phyloP scores from a whole-genome alignment of 2,329 filamentous ascomycete genomes.

The Ophiostoma quercus region DNA sequence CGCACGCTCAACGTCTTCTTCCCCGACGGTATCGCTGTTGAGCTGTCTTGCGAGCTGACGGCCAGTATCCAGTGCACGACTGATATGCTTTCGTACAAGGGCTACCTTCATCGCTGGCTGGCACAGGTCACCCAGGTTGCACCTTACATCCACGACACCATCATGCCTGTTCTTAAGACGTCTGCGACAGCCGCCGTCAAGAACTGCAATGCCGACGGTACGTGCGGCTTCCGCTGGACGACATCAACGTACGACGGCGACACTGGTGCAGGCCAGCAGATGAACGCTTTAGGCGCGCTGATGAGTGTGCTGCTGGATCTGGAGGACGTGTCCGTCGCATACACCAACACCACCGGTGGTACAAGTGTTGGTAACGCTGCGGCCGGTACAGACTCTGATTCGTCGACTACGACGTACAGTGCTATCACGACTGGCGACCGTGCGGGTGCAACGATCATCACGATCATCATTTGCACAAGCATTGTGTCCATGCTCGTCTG shows the following conservation, averaged over 20 bases:
- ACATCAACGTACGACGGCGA: slow-evolving; percentile 39
- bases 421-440: slow-evolving; percentile 35
- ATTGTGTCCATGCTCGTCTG: slow-evolving; percentile 37
- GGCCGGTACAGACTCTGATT: slow-evolving; percentile 29
- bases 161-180: slow-evolving; percentile 53
- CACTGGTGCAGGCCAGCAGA: slow-evolving; percentile 48
- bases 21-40: slow-evolving; percentile 55
- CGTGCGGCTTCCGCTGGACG: slow-evolving; percentile 63
- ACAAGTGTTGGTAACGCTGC: slow-evolving; percentile 35
- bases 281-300: slow-evolving; percentile 48
- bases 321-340: slow-evolving; percentile 28
- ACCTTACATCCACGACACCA: slow-evolving; percentile 50
- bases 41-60: slow-evolving; percentile 59
- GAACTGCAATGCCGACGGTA: slow-evolving; percentile 54
- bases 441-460: slow-evolving; percentile 41
- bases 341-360: slow-evolving; percentile 43
- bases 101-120: slow-evolving; percentile 63
- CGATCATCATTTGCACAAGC: slow-evolving; percentile 33
- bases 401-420: slow-evolving; percentile 15
- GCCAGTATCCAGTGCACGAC: slow-evolving; percentile 52
- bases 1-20: slow-evolving; percentile 50
- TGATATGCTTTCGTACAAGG: slow-evolving; percentile 70
- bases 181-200: slow-evolving; percentile 56
- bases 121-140: slow-evolving; percentile 56
- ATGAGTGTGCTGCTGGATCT: slow-evolving; percentile 40